These are phyloP conservation scores for Periconia sp. DNA, from an alignment of 2,329 filamentous ascomycete genomes.

Conservation along the genomic window DNA sequence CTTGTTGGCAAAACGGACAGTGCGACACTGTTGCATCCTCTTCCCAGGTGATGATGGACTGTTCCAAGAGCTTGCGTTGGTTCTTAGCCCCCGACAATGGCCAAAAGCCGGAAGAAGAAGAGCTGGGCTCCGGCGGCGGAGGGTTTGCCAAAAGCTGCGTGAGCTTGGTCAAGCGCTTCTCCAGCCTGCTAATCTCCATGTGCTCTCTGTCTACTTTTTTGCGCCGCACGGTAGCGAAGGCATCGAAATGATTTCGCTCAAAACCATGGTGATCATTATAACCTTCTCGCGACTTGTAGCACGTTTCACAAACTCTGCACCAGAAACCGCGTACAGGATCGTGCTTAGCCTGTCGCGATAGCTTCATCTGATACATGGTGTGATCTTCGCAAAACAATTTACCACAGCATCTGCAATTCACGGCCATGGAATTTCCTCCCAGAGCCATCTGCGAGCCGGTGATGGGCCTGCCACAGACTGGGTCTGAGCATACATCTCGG, in stretches of 20 bases:
- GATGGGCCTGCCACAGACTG: conserved; percentile 65
- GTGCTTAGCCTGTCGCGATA: conserved; percentile 84
- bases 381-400: conserved; percentile 95
- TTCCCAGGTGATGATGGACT: conserved; percentile 93
- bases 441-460: conserved; percentile 60
- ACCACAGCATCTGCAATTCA: conserved; percentile 94
- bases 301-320: conserved; percentile 98
- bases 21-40: conserved; percentile 78
- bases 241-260: conserved; percentile 69
- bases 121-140: conserved; percentile 63
- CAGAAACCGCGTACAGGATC: conserved; percentile 89
- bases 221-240: conserved; percentile 70
- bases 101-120: conserved; percentile 54
- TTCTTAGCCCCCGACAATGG: conserved; percentile 65
- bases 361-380: conserved; percentile 99
- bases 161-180: conserved; percentile 88
- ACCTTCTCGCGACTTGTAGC: conserved; percentile 92
- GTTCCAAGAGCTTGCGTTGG: conserved; percentile 78
- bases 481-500: conserved; percentile 83
- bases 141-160: conserved; percentile 80
- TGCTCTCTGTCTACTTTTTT: conserved; percentile 81
- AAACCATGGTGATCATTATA: conserved; percentile 86
- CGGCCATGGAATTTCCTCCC: conserved; percentile 75
- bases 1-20: conserved; percentile 94
- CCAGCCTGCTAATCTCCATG: conserved; percentile 83